Evolutionary conservation across 129 eudicot genomes (phyloP).

Genomic region (Lactuca sativa): DNA sequence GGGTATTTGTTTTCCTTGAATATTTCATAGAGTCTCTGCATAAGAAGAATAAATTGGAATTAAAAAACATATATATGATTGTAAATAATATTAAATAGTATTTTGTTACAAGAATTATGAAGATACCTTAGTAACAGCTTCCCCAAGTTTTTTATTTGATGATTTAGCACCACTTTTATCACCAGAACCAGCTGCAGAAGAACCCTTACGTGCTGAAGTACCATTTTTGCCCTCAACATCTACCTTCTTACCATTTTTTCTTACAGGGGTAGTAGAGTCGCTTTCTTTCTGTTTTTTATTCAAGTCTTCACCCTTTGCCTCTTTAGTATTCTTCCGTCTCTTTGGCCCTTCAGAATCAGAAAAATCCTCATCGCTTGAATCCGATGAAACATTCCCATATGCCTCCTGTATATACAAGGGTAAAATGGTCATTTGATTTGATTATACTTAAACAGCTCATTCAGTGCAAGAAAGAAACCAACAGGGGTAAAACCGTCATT

Average conservation of each 20-base stretch:
- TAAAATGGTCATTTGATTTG: too few species aligned
- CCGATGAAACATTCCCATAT: conserved; percentile 69
- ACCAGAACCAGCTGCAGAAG: conserved; percentile 34
- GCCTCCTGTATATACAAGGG: conserved; percentile 49
- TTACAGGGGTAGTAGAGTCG: conserved; percentile 14
- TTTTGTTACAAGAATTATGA: background rate
- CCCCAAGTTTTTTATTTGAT: conserved; percentile 48
- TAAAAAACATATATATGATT: conserved; percentile 4
- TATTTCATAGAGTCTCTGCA: conserved; percentile 62
- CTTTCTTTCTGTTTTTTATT: conserved; percentile 31
- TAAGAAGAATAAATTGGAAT: conserved; percentile 16
- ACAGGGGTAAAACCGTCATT: background rate
- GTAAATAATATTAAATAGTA: background rate
- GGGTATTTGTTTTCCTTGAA: conserved; percentile 83
- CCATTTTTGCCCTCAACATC: conserved; percentile 37
- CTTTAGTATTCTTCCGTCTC: conserved; percentile 31
- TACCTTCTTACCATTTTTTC: conserved; percentile 20
- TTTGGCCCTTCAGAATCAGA: conserved; percentile 38
- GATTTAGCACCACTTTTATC: conserved; percentile 36
- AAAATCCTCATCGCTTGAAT: conserved; percentile 90
- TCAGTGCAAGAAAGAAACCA: background rate
- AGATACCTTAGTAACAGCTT: conserved; percentile 75
- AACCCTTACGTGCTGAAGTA: conserved; percentile 30
- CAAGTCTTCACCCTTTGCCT: conserved; percentile 11
- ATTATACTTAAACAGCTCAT: too few species aligned